Evolutionary conservation across 208 protist species (phyloP), one percentile per base, ranked within the genome.

Genomic region (Acanthamoeba comandoni): DNA sequence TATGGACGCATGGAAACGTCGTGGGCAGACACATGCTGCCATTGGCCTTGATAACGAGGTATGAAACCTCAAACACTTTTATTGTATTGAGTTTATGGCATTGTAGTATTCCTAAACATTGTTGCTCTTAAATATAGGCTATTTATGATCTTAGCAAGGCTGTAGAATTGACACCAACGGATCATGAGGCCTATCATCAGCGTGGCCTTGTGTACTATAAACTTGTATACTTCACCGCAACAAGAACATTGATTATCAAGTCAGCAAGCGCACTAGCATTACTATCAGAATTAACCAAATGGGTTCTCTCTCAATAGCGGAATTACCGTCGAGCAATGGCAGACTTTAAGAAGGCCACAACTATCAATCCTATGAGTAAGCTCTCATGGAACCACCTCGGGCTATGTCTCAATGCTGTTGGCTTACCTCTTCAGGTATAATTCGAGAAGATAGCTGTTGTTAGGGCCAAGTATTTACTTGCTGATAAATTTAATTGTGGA

Each of bases 301-400:
- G n/a, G n/a, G n/a, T n/a, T n/a, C 75, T 35, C 84, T 85, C 9
- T 58, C 15, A 39, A 43, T 49, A 92, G 92, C 49, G 79, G 3
- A 95, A 95, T 58, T 95, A 95, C 64, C 39, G 75, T 29, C 12
- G 91, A 4, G 94, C 91, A 11, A 19, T 48, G 17, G 71, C 35
- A 15, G 94, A 95, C 51, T 95, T 95, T 65, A 52, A 29, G 77
- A 73, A 91, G 15, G 65, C 91, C 7, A 65, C 87, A 0, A 70
- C 48, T 24, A 29, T 48, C 8, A 85, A 95, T 17, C 15, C 48
- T 1, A 39, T 0, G 8, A 26, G 94, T 62, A 94, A 91, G 49
- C 43, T 93, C 11, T 75, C 94, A 24, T 95, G 94, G 94, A 95
- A 95, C 84, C 51, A 93, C 22, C 49, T 95, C 29, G 94, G 92